Evolutionary conservation across 306 rosid species (phyloP).

Genomic region (Arachis stenosperma): DNA sequence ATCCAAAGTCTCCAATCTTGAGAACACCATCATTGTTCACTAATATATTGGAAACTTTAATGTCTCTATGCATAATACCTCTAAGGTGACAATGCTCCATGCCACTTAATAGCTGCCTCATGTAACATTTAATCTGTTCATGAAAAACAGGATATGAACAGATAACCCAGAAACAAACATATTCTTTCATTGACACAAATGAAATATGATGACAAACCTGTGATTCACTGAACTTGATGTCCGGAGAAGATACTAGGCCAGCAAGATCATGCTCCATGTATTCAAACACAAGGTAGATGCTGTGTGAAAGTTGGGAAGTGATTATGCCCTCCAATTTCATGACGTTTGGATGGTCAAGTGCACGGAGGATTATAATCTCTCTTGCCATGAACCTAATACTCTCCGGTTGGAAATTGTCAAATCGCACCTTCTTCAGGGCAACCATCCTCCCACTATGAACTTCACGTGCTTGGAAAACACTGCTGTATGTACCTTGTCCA

Average conservation of each 20-base stretch:
- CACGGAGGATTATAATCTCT: slow-evolving; percentile 83
- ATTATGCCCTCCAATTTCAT: slow-evolving; percentile 89
- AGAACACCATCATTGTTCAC: slow-evolving; percentile 85
- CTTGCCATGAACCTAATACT: slow-evolving; percentile 95
- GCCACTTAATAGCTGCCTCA: slow-evolving; percentile 94
- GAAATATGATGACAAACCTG: slow-evolving; percentile 63
- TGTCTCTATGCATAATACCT: slow-evolving; percentile 94
- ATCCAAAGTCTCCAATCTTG: slow-evolving; percentile 92
- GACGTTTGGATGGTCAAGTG: slow-evolving; percentile 96
- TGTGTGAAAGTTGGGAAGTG: slow-evolving; percentile 72
- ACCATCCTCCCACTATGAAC: slow-evolving; percentile 76
- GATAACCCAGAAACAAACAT: no score
- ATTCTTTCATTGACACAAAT: neutral
- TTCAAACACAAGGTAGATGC: slow-evolving; percentile 93
- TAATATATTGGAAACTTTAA: slow-evolving; percentile 88
- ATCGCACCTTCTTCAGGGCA: slow-evolving; percentile 93
- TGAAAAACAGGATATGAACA: neutral
- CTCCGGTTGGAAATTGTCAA: slow-evolving; percentile 80
- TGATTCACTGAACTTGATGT: slow-evolving; percentile 68
- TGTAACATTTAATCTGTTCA: slow-evolving; percentile 82
- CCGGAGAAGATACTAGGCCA: slow-evolving; percentile 76
- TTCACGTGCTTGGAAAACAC: slow-evolving; percentile 86
- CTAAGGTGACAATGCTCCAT: slow-evolving; percentile 87
- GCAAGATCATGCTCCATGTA: slow-evolving; percentile 99
- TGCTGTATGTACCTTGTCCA: slow-evolving; percentile 98